These are phyloP conservation scores for Elsinoe arachidis DNA, from an alignment of 2,329 filamentous ascomycete species.

Conservation along the genomic window DNA sequence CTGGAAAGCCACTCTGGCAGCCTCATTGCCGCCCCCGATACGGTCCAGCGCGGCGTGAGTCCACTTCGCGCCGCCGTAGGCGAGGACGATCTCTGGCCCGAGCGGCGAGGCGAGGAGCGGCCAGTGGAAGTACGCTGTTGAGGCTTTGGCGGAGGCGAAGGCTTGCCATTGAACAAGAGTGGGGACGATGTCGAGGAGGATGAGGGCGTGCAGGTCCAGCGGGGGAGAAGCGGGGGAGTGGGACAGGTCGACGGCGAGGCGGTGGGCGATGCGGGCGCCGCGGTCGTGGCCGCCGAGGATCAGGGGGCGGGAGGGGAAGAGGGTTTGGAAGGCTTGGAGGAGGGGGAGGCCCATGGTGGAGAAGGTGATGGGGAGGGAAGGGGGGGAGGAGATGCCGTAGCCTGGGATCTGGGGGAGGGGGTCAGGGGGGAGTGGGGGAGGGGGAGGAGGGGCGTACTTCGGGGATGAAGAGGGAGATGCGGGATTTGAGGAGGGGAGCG, in stretches of 20 bases:
- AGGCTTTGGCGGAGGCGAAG: constrained; percentile 31
- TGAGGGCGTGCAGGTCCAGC: constrained; percentile 30
- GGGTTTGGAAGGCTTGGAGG: constrained; percentile 30
- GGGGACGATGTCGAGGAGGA: constrained; percentile 44
- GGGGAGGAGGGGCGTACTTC: constrained; percentile 20
- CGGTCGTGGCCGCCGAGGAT: constrained; percentile 44
- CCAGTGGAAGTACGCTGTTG: constrained; percentile 43
- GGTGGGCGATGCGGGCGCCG: constrained; percentile 42
- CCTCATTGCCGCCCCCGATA: constrained; percentile 22
- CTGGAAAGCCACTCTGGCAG: constrained; percentile 24
- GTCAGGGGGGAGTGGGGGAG: background rate
- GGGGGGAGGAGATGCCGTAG: constrained; percentile 36
- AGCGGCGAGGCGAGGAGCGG: constrained; percentile 41
- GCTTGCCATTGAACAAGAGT: constrained; percentile 39
- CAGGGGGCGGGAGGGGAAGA: constrained; percentile 30
- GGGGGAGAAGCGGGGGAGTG: constrained; percentile 16
- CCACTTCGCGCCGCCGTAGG: constrained; percentile 36
- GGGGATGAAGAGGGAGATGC: constrained; percentile 39
- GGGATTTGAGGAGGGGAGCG: constrained; percentile 30
- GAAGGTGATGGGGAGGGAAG: constrained; percentile 25
- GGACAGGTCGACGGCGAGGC: constrained; percentile 37
- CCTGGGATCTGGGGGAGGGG: constrained; percentile 31
- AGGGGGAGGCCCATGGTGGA: constrained; percentile 34
- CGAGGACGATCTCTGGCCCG: constrained; percentile 36
- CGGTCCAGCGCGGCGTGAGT: constrained; percentile 27